phyloP scores from a whole-genome alignment of 164 flowering plant species.

The Chloranthus sessilifolius region DNA sequence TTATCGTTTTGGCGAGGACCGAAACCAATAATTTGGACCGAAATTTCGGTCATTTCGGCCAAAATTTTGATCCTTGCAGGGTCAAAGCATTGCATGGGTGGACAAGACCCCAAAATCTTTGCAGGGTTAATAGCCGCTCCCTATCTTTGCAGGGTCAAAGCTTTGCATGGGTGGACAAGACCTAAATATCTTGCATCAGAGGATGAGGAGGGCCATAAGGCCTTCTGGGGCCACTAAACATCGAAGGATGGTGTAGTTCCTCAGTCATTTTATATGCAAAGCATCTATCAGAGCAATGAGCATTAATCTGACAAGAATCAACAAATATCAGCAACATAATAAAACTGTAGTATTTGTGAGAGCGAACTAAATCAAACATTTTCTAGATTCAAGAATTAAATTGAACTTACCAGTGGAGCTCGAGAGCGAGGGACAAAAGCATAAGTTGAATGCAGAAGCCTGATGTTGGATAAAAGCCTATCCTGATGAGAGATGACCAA shows the following conservation, averaged over 20 bases:
- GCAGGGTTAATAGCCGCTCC: too few relatives aligned
- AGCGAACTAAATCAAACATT: not conserved
- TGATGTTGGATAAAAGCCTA: conserved; percentile 51
- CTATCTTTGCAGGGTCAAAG: too few relatives aligned
- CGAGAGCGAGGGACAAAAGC: conserved; percentile 76
- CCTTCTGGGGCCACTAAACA: conserved; percentile 69
- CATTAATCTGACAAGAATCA: conserved; percentile 46
- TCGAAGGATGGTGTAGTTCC: conserved; percentile 81
- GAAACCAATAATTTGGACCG: too few relatives aligned
- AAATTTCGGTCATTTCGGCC: too few relatives aligned
- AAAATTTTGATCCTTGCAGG: too few relatives aligned
- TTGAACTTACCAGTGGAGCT: conserved; percentile 80
- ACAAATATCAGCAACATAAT: not conserved
- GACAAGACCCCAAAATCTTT: too few relatives aligned
- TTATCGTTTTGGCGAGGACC: too few relatives aligned
- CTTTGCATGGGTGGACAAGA: too few relatives aligned
- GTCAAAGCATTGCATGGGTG: too few relatives aligned
- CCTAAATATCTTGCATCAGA: conserved; percentile 85
- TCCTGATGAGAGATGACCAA: conserved; percentile 64
- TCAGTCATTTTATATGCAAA: conserved; percentile 69
- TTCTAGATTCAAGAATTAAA: too few relatives aligned
- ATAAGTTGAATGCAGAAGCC: conserved; percentile 77
- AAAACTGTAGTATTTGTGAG: not conserved
- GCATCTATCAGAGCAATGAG: conserved; percentile 79
- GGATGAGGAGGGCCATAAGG: conserved; percentile 50